Evolutionary conservation across 2,329 filamentous ascomycete genomes (phyloP), one percentile per base, ranked within the genome.

Genomic region (Apiospora arundinis): DNA sequence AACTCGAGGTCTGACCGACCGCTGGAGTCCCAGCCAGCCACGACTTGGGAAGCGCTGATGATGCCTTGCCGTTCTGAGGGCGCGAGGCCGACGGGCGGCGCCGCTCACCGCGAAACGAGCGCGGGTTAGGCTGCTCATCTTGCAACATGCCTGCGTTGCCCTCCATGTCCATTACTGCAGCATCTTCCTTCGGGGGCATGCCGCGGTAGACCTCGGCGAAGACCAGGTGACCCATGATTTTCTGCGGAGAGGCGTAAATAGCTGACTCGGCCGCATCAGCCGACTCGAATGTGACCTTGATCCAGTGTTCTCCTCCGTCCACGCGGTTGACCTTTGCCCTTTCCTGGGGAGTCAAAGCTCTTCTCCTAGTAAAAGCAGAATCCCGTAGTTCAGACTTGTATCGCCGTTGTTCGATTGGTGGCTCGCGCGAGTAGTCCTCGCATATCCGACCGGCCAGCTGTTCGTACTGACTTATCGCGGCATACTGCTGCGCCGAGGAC

Each of bases 391-490:
- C 90, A 1, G 91, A 89, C 78, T 93, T 92, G 84, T 92, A 95
- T 71, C 92, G 88, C 71, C 88, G 86, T 78, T 90, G 89, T 73
- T 91, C 88, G 70, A 90, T 86, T 2, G 93, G 93, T n/a, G 95
- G 92, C 74, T 93, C 91, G 73, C 95, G 91, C 11, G 95, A 91
- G 82, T 98, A 98, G 82, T 98, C 95, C 83, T 98, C 95, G 82
- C 95, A 95, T 79, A 98, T 94, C 74, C 90, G 85, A 37, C 95
- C 95, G 8, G 93, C 95, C 56, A 97, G 91, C 72, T 92, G 89
- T 84, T 98, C 95, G 83, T 93, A 98, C 82, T 94, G 93, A 75
- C 93, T 91, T 76, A 98, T 92, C 45, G 95, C 95, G 40, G 95
- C 94, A 88, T 96, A 98, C 85, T 94, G 87, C 82, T 91, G 84